Conservation (phyloP, 2,329 filamentous ascomycete genomes). For the Aureobasidium sp. region DNA sequence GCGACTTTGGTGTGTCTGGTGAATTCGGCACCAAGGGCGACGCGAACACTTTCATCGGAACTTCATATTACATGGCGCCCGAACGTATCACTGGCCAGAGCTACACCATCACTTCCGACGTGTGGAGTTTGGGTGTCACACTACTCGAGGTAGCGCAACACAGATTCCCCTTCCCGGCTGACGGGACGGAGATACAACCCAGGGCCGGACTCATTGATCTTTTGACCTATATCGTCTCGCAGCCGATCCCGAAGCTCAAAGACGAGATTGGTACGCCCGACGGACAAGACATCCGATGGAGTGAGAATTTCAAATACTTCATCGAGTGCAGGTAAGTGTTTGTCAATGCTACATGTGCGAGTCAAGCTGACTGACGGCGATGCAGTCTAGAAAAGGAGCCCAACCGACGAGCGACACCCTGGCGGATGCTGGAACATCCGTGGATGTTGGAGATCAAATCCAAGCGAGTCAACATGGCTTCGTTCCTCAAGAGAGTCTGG, state of each 20-base stretch:
- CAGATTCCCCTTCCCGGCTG: slow-evolving; percentile 94
- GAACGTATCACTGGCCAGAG: slow-evolving; percentile 96
- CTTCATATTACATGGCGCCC: slow-evolving; percentile 96
- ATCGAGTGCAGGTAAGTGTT: slow-evolving; percentile 89
- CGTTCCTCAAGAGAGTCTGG: slow-evolving; percentile 92
- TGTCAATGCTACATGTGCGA: not conserved
- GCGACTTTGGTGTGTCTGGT: slow-evolving; percentile 95
- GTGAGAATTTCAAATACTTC: slow-evolving; percentile 97
- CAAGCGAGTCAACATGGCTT: slow-evolving; percentile 96
- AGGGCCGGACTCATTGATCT: slow-evolving; percentile 89
- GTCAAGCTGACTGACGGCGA: slow-evolving; percentile 22
- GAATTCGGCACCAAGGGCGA: slow-evolving; percentile 98
- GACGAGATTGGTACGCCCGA: slow-evolving; percentile 60
- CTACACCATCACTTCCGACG: slow-evolving; percentile 97
- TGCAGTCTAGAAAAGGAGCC: slow-evolving; percentile 88
- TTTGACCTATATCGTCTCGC: slow-evolving; percentile 92
- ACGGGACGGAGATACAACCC: slow-evolving; percentile 92
- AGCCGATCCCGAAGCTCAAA: slow-evolving; percentile 90
- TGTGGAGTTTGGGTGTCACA: slow-evolving; percentile 96
- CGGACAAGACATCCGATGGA: slow-evolving; percentile 84
- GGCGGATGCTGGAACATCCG: slow-evolving; percentile 98
- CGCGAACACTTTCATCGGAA: slow-evolving; percentile 97
- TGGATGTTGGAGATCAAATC: slow-evolving; percentile 97
- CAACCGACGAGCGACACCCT: slow-evolving; percentile 78
- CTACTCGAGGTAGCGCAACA: slow-evolving; percentile 98